These are phyloP conservation scores for Xerocomellus amylosporus DNA, from an alignment of 768 basidiomycete genomes.

Conservation along the genomic window DNA sequence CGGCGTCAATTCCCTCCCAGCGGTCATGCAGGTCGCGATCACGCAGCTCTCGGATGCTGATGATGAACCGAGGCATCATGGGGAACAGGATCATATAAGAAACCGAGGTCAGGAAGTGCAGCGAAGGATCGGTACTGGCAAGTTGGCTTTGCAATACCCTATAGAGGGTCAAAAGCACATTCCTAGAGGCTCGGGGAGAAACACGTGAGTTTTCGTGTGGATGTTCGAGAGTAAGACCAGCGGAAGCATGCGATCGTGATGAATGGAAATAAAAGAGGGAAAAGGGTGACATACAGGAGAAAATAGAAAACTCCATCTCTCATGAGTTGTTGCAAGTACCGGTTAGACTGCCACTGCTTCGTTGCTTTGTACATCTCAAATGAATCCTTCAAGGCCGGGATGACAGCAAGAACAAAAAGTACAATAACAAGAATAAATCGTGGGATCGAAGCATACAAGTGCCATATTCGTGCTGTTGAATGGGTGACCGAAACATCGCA, in stretches of 20 bases:
- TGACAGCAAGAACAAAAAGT: background rate
- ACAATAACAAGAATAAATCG: background rate
- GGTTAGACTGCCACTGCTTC: slow-evolving; percentile 4
- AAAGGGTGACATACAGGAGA: slow-evolving; percentile 1
- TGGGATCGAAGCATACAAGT: background rate
- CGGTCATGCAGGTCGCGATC: background rate
- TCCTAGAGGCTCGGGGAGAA: background rate
- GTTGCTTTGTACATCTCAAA: slow-evolving; percentile 4
- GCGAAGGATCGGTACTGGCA: no score
- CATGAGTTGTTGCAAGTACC: background rate
- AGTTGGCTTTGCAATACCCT: no score
- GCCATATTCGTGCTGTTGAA: no score
- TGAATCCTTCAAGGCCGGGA: background rate
- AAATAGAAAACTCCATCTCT: slow-evolving; percentile 5
- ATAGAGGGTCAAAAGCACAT: background rate
- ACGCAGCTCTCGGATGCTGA: slow-evolving; percentile 6
- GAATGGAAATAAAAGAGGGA: background rate
- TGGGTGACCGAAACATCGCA: no score
- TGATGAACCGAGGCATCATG: slow-evolving; percentile 6
- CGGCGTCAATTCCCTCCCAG: slow-evolving; percentile 1
- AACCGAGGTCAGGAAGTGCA: background rate
- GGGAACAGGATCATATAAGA: background rate
- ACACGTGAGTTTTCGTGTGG: background rate
- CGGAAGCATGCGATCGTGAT: background rate
- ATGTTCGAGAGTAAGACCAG: background rate